Evolutionary conservation across 1,284 basidiomycete genomes (phyloP).

Genomic region (Mycosarcoma maydis): DNA sequence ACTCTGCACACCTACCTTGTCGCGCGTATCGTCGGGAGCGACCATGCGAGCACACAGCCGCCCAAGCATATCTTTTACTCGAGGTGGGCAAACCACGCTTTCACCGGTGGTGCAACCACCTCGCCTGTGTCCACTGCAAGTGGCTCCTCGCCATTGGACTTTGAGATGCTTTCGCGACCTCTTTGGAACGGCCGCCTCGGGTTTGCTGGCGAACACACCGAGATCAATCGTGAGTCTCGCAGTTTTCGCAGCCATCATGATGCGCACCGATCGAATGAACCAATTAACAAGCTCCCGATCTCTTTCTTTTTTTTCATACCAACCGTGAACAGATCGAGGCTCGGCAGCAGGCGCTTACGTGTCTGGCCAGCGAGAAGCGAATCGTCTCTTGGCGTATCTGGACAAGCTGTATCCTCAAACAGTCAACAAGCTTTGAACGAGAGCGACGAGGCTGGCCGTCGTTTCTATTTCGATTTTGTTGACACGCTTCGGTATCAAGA

Average conservation of each 20-base stretch:
- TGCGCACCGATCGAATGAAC: too few species aligned
- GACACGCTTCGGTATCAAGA: too few species aligned
- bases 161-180: constrained; percentile 68
- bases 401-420: constrained; percentile 34
- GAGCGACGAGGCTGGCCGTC: too few species aligned
- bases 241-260: too few species aligned
- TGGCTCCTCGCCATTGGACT: constrained; percentile 69
- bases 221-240: constrained; percentile 68
- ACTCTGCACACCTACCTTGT: constrained; percentile 63
- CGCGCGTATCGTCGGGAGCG: constrained; percentile 23
- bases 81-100: constrained; percentile 69
- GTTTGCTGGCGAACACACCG: constrained; percentile 72
- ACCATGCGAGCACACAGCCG: not conserved
- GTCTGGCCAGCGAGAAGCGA: constrained; percentile 69
- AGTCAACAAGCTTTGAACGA: constrained; percentile 35
- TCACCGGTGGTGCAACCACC: constrained; percentile 70
- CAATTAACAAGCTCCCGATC: not conserved
- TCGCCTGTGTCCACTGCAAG: constrained; percentile 68
- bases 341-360: constrained; percentile 69
- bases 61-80: constrained; percentile 54
- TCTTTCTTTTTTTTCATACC: not conserved
- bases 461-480: too few species aligned
- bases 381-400: constrained; percentile 37
- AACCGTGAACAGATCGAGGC: constrained; percentile 62
- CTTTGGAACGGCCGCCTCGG: constrained; percentile 69